phyloP scores from a whole-genome alignment of 2,329 filamentous ascomycete species.

The Colletotrichum limetticola region DNA sequence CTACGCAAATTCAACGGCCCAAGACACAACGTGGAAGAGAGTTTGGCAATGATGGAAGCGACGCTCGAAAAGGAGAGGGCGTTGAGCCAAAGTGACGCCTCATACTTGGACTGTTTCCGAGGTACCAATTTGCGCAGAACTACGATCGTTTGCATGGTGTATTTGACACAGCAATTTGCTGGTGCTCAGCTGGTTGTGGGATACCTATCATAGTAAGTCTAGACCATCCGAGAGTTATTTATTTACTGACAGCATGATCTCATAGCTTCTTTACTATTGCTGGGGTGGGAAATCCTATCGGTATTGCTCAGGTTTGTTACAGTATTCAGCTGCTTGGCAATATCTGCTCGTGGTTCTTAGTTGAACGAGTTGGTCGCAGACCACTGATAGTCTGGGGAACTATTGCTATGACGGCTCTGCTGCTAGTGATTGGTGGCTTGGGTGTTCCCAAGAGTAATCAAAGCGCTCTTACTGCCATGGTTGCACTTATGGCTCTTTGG shows the following conservation, averaged over 20 bases:
- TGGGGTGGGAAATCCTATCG: conserved; percentile 49
- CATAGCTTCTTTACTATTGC: conserved; percentile 47
- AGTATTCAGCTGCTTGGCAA: conserved; percentile 54
- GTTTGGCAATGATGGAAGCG: conserved; percentile 40
- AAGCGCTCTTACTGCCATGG: not conserved
- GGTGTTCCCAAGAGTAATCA: conserved; percentile 36
- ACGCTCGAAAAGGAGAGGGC: conserved; percentile 45
- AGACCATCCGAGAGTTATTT: conserved; percentile 36
- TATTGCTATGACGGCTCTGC: not conserved
- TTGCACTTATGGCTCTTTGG: conserved; percentile 23
- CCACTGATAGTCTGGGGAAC: conserved; percentile 49
- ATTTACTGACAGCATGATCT: conserved; percentile 40
- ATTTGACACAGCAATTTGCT: conserved; percentile 69
- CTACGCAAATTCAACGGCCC: conserved; percentile 45
- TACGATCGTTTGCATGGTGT: conserved; percentile 68
- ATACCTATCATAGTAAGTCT: conserved; percentile 41
- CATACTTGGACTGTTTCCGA: conserved; percentile 61
- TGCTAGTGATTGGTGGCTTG: conserved; percentile 46
- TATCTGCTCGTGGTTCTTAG: conserved; percentile 49
- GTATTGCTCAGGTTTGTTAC: conserved; percentile 52
- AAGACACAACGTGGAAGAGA: conserved; percentile 40
- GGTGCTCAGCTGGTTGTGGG: conserved; percentile 41
- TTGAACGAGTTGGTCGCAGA: conserved; percentile 49
- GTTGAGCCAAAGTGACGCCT: conserved; percentile 47
- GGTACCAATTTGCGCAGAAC: conserved; percentile 62